phyloP scores from a whole-genome alignment of 1,284 basidiomycete genomes.

The Phellinidium pouzarii region DNA sequence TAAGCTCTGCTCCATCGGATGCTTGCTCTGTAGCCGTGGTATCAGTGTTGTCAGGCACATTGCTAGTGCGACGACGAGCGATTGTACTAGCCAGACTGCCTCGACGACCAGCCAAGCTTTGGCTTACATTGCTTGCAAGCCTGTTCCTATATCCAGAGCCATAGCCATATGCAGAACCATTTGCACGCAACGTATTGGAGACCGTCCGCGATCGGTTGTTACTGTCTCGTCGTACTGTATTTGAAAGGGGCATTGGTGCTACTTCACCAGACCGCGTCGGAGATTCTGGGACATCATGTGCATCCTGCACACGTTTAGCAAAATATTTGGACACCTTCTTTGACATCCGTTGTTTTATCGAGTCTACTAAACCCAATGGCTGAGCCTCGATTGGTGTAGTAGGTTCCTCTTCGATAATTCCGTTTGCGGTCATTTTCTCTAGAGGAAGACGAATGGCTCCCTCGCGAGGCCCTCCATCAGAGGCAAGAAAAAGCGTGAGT shows the following conservation, averaged over 20 bases:
- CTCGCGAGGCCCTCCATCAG: constrained; percentile 83
- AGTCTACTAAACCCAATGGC: constrained; percentile 31
- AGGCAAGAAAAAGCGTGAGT: constrained; percentile 82
- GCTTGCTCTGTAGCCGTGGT: constrained; percentile 30
- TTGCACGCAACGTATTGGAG: constrained; percentile 48
- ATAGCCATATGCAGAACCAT: constrained; percentile 79
- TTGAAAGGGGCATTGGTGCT: constrained; percentile 42
- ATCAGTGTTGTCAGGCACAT: constrained; percentile 29
- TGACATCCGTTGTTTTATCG: constrained; percentile 40
- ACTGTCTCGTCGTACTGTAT: constrained; percentile 35
- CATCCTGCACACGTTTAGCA: constrained; percentile 40
- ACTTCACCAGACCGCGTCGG: constrained; percentile 21
- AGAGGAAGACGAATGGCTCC: constrained; percentile 75
- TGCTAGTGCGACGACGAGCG: constrained; percentile 44
- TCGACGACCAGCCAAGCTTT: constrained; percentile 21
- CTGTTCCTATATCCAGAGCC: constrained; percentile 46
- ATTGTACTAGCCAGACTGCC: constrained; percentile 35
- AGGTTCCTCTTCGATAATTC: constrained; percentile 55
- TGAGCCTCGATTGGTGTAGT: constrained; percentile 37
- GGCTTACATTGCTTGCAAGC: constrained; percentile 27
- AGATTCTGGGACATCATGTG: constrained; percentile 27
- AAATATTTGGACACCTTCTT: constrained; percentile 53
- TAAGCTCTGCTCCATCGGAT: constrained; percentile 45
- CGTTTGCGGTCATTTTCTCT: constrained; percentile 52
- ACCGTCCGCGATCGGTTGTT: constrained; percentile 33